Conservation (phyloP, 1,284 basidiomycete species). For the Takashimella tepidaria region DNA sequence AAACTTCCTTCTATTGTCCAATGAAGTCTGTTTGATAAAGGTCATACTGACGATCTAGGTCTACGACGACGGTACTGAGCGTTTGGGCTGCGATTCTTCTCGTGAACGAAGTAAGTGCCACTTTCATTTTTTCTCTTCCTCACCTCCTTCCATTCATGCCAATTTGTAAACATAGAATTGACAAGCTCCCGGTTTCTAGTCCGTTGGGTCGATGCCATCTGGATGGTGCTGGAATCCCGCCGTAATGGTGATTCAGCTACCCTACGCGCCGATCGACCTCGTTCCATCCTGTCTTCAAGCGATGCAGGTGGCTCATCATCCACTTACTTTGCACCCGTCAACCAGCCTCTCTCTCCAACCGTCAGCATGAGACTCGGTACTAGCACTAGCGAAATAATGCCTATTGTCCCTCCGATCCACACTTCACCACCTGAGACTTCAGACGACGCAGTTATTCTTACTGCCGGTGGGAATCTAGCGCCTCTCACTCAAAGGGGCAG, state of each 20-base stretch:
- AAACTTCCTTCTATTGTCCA: background rate
- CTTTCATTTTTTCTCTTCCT: too few relatives aligned
- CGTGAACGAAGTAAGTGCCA: conserved; percentile 58
- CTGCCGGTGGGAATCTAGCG: conserved; percentile 34
- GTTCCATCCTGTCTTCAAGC: conserved; percentile 16
- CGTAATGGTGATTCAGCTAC: conserved; percentile 10
- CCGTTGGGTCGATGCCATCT: conserved; percentile 79
- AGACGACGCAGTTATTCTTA: conserved; percentile 42
- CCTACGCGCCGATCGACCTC: conserved; percentile 17
- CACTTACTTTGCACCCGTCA: conserved; percentile 24
- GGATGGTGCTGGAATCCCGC: conserved; percentile 54
- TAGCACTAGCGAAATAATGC: background rate
- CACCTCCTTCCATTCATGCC: too few relatives aligned
- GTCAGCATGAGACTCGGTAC: too few relatives aligned
- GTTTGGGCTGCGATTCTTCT: conserved; percentile 74
- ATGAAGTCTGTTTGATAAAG: background rate
- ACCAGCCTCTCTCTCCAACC: conserved; percentile 9
- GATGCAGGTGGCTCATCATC: conserved; percentile 35
- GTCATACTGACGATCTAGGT: conserved; percentile 39
- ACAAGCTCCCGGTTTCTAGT: too few relatives aligned
- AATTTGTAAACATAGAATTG: too few relatives aligned
- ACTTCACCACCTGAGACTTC: conserved; percentile 16
- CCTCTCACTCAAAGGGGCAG: conserved; percentile 37
- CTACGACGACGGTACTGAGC: conserved; percentile 78
- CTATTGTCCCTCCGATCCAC: conserved; percentile 3